These are phyloP conservation scores for Patellaria atrata DNA, from an alignment of 495 filamentous ascomycete genomes.

Conservation along the genomic window DNA sequence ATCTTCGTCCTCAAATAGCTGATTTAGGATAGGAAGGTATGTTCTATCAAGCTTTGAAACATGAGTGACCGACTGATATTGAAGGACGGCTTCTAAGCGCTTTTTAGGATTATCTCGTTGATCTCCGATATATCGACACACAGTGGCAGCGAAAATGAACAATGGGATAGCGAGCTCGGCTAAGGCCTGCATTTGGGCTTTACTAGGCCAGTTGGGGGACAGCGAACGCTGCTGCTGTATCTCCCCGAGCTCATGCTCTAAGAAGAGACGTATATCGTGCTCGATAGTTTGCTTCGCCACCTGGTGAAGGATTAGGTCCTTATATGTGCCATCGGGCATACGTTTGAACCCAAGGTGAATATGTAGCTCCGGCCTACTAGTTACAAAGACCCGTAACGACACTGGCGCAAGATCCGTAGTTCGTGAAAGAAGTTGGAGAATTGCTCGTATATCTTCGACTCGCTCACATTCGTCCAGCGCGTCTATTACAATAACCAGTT, in stretches of 20 bases:
- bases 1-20: slow-evolving; percentile 7
- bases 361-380: slow-evolving; percentile 25
- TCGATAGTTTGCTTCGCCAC: slow-evolving; percentile 20
- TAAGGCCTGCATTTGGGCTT: slow-evolving; percentile 19
- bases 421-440: slow-evolving; percentile 20
- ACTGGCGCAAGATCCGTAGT: slow-evolving; percentile 8
- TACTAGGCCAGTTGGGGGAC: slow-evolving; percentile 28
- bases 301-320: slow-evolving; percentile 22
- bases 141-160: slow-evolving; percentile 18
- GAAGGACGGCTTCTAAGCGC: slow-evolving; percentile 8
- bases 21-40: slow-evolving; percentile 15
- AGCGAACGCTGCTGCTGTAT: slow-evolving; percentile 2
- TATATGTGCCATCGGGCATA: slow-evolving; percentile 5
- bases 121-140: slow-evolving; percentile 10
- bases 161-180: slow-evolving; percentile 25
- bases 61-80: slow-evolving; percentile 5
- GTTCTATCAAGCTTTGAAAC: slow-evolving; percentile 11
- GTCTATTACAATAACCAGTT: slow-evolving; percentile 21
- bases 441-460: slow-evolving; percentile 11
- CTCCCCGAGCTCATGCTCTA: slow-evolving; percentile 11
- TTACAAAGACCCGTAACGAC: slow-evolving; percentile 20
- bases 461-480: slow-evolving; percentile 25
- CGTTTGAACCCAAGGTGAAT: slow-evolving; percentile 15
- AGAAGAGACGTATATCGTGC: slow-evolving; percentile 25
- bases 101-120: slow-evolving; percentile 5